Evolutionary conservation across 2,329 filamentous ascomycete species (phyloP), one percentile per base, ranked within the genome.

Genomic region (Aspergillus bombycis): DNA sequence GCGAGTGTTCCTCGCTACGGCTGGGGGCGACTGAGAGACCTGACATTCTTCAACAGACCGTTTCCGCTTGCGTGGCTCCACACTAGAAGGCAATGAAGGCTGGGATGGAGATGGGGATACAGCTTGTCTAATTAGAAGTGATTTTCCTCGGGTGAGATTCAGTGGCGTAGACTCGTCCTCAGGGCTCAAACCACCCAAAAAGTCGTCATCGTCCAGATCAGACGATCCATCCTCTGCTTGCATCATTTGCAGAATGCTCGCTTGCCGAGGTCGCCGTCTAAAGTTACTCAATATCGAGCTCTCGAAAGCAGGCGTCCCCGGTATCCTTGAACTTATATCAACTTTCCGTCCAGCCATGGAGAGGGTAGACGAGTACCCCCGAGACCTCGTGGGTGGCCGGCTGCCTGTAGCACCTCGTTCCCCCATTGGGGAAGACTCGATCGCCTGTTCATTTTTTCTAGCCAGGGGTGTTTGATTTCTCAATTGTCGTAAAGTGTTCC

Each of bases 151-250:
- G 16, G 76, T 61, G 34, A 77, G 63, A 63, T 79, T 76, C 48
- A 82, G 65, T 3, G 80, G 80, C 9, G 80, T 82, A 21, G 80
- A 82, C 63, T 81, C 79, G 68, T 81, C 80, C 61, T 81, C 73
- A 0, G 80, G 79, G 50, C 75, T 77, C 56, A 82, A 73, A 10
- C 76, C 77, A 34, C 78, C 79, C 21, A 82, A 72, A 63, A 81
- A 80, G 62, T 80, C 78, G 52, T 80, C 78, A 56, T 80, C 68
- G 38, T 71, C 68, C 62, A 77, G 62, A 21, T 78, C 75, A 30
- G 76, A 76, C 28, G 77, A 76, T n/a, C 68, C 72, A 62, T 78
- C 77, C 38, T 79, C 77, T 19, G 75, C 75, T 48, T 80, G 77
- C 75, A 81, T 78, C 73, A 81, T 77, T 41, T 80, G 78, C 9